Evolutionary conservation across 805 yeast species (phyloP).

Genomic region (Candida awuae): DNA sequence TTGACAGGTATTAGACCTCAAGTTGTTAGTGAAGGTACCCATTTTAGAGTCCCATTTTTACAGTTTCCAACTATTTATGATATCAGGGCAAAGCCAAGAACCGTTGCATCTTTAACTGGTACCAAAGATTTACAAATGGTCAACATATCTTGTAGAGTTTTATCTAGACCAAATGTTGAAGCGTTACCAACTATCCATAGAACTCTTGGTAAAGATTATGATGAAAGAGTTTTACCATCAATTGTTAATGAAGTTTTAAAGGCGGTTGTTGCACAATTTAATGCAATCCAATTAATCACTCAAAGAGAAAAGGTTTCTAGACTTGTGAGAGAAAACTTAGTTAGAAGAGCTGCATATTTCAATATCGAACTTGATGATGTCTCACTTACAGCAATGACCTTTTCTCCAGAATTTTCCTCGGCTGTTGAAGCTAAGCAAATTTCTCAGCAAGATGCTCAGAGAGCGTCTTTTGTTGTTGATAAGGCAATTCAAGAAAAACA

Average conservation of each 20-base stretch:
- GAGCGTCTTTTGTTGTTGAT: slow-evolving; percentile 95
- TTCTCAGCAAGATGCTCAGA: slow-evolving; percentile 98
- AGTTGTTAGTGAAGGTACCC: slow-evolving; percentile 91
- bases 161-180: slow-evolving; percentile 75
- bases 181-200: slow-evolving; percentile 81
- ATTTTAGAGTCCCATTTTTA: slow-evolving; percentile 86
- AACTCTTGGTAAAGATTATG: slow-evolving; percentile 90
- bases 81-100: slow-evolving; percentile 95
- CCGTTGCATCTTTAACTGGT: slow-evolving; percentile 92
- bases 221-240: slow-evolving; percentile 93
- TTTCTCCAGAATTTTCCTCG: slow-evolving; percentile 93
- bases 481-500: slow-evolving; percentile 97
- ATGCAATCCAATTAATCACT: slow-evolving; percentile 96
- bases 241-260: slow-evolving; percentile 95
- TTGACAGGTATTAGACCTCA: slow-evolving; percentile 73
- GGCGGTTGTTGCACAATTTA: slow-evolving; percentile 96
- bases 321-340: slow-evolving; percentile 81
- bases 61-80: slow-evolving; percentile 90
- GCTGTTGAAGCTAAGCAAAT: slow-evolving; percentile 99
- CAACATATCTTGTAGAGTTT: slow-evolving; percentile 95
- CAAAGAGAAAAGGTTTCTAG: slow-evolving; percentile 95
- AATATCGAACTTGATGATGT: slow-evolving; percentile 89
- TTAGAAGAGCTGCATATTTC: slow-evolving; percentile 86
- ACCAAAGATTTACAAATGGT: slow-evolving; percentile 99
- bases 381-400: slow-evolving; percentile 92